A percentile compares a stretch with the other conserved stretches of the same genome.
phyloP scores from a whole-genome alignment of 495 filamentous ascomycete genomes.

The Hyaloscypha bicolor region DNA sequence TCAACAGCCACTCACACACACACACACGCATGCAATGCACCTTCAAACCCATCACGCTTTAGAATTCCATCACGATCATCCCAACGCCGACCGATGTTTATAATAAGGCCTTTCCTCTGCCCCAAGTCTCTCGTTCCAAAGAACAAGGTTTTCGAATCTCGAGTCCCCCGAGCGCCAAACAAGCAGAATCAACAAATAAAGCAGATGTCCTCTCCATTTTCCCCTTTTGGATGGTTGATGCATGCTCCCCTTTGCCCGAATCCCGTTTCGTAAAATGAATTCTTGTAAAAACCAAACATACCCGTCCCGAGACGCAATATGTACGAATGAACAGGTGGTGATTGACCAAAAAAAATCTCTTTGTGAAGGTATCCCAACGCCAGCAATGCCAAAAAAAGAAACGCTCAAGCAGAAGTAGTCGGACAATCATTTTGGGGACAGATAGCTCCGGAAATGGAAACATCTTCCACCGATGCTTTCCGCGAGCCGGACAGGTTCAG shows the following conservation, averaged over 20 bases:
- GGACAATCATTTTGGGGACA: conserved; percentile 8
- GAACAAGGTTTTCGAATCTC: background rate
- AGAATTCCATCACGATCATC: background rate
- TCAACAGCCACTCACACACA: background rate
- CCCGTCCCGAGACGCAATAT: conserved; percentile 1
- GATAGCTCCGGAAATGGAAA: conserved; percentile 10
- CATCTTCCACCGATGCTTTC: conserved; percentile 13
- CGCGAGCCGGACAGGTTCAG: conserved; percentile 32
- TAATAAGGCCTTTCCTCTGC: background rate
- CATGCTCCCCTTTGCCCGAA: background rate
- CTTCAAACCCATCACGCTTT: background rate
- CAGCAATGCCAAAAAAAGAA: conserved; percentile 17
- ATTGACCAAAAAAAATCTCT: background rate
- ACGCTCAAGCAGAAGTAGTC: conserved; percentile 19
- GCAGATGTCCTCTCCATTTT: conserved; percentile 16
- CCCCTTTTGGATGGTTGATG: conserved; percentile 11
- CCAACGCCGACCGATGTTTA: conserved; percentile 12
- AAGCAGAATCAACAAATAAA: conserved; percentile 6
- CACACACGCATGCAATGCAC: conserved; percentile 5
- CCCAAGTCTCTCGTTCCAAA: background rate
- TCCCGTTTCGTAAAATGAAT: background rate
- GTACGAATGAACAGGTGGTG: background rate
- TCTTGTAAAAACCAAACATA: background rate
- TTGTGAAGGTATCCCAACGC: conserved; percentile 15
- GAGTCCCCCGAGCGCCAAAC: conserved; percentile 7